phyloP scores from a whole-genome alignment of 2,329 filamentous ascomycete species.

The Claviceps lovelessii region DNA sequence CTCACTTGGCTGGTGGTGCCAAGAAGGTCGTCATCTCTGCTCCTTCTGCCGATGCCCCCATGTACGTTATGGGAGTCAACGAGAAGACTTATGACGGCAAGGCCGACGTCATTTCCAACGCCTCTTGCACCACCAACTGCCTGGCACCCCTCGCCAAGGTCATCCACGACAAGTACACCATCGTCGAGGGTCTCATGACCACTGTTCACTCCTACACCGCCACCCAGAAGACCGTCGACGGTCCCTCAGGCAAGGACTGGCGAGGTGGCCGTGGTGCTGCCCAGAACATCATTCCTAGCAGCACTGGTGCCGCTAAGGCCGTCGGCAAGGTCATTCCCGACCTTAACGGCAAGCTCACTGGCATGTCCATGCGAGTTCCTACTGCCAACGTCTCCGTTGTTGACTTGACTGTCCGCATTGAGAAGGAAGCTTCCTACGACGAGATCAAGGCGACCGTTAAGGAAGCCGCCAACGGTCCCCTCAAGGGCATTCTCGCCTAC shows the following conservation, averaged over 20 bases:
- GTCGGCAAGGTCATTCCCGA: conserved; percentile 98
- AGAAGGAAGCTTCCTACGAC: conserved; percentile 79
- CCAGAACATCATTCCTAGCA: conserved; percentile 99
- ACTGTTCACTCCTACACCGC: conserved; percentile 99
- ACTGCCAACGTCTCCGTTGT: conserved; percentile 98
- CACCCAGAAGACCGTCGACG: conserved; percentile 98
- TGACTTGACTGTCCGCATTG: conserved; percentile 83
- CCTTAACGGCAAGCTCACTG: conserved; percentile 98
- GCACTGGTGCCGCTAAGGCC: conserved; percentile 98
- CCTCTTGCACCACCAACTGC: conserved; percentile 99
- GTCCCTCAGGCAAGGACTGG: conserved; percentile 97
- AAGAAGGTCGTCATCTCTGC: conserved; percentile 96
- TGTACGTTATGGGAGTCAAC: conserved; percentile 99
- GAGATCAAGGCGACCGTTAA: conserved; percentile 89
- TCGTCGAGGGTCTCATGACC: conserved; percentile 98
- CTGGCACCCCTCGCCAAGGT: conserved; percentile 98
- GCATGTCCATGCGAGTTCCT: conserved; percentile 99
- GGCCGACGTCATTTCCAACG: conserved; percentile 93
- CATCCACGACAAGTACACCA: conserved; percentile 94
- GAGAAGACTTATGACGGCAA: conserved; percentile 82
- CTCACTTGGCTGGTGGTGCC: conserved; percentile 89
- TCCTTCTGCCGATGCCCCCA: conserved; percentile 88
- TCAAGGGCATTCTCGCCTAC: conserved; percentile 89
- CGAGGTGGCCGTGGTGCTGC: conserved; percentile 96
- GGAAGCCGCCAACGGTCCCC: conserved; percentile 65